Evolutionary conservation across 2,329 filamentous ascomycete species (phyloP), one percentile per base, ranked within the genome.

Genomic region (Fonsecaea multimorphosa): DNA sequence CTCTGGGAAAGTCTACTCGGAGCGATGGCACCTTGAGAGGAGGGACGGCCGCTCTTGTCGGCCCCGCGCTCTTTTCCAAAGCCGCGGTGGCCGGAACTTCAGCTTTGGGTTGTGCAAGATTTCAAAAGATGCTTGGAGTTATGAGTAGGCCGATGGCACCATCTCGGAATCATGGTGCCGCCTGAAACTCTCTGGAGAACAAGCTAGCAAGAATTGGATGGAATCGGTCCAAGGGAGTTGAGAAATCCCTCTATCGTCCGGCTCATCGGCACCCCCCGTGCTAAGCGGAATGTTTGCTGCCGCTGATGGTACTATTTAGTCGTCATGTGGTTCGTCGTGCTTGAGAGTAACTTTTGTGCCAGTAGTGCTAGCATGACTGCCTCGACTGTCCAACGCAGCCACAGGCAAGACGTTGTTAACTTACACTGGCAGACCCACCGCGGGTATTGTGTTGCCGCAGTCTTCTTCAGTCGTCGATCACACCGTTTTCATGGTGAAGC

Each of bases 1-100:
- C 58, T 32, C 40, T 36, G 58, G 44, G 58, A 52, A 60, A 52
- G 58, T 60, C 46, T 52, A 60, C 46, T 60, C 58, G 58, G 46
- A 52, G 44, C 58, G 58, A 60, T 60, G 58, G 58, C 36, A 60
- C 58, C 44, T 60, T 46, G 51, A 32, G 9, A 29, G 19, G 36
- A 31, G 19, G 19, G 29, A 34, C 34, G 19, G 29, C 19, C 34
- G 38, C 57, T 59, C 40, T 52, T 52, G 44, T 59, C 27, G 44
- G 57, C 8, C 44, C 44, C 44, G 11, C 44, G 19, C 44, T 24
- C 19, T 49, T 49, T 49, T 27, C 7, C 7, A 49, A 49, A n/a
- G n/a, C n/a, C n/a, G n/a, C n/a, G n/a, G n/a, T n/a, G 8, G 7
- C 44, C 22, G 19, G 2, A 11, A 49, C 19, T 49, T 12, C 19